phyloP scores from a whole-genome alignment of 805 yeast genomes.

The Hanseniaspora occidentalis region DNA sequence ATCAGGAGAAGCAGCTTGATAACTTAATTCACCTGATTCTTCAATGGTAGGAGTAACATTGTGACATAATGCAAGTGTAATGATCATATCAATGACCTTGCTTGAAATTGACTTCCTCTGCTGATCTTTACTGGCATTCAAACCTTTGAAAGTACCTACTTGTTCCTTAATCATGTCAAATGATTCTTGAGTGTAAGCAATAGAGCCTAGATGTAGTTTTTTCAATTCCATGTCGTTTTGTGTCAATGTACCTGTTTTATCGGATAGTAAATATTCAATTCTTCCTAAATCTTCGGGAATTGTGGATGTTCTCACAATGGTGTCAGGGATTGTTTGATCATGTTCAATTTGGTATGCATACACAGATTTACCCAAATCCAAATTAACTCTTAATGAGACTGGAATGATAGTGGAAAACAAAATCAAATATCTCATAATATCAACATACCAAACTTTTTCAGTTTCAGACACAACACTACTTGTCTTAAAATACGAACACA shows the following conservation, averaged over 20 bases:
- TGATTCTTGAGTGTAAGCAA: constrained; percentile 84
- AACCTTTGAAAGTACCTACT: constrained; percentile 7
- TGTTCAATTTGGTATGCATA: constrained; percentile 93
- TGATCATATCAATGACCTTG: constrained; percentile 67
- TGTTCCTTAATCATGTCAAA: constrained; percentile 70
- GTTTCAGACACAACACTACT: constrained; percentile 9
- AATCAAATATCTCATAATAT: constrained; percentile 80
- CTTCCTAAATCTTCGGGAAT: constrained; percentile 97
- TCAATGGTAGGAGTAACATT: constrained; percentile 91
- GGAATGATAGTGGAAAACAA: constrained; percentile 93
- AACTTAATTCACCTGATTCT: constrained; percentile 51
- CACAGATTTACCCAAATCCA: constrained; percentile 91
- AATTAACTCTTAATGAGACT: constrained; percentile 84
- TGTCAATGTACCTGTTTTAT: constrained; percentile 94
- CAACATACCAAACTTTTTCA: constrained; percentile 74
- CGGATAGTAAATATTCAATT: constrained; percentile 82
- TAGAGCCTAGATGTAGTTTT: constrained; percentile 83
- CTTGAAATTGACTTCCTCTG: constrained; percentile 58
- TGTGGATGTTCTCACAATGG: constrained; percentile 92
- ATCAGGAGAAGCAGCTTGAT: constrained; percentile 98
- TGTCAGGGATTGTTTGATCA: constrained; percentile 66
- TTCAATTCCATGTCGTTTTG: constrained; percentile 97
- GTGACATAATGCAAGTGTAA: constrained; percentile 88
- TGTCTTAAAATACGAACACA: constrained; percentile 59
- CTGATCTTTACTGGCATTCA: constrained; percentile 20